Percentiles rank a stretch among this genome's conserved stretches.
Conservation (phyloP, 257 asterid genomes). For the Perilla frutescens region DNA sequence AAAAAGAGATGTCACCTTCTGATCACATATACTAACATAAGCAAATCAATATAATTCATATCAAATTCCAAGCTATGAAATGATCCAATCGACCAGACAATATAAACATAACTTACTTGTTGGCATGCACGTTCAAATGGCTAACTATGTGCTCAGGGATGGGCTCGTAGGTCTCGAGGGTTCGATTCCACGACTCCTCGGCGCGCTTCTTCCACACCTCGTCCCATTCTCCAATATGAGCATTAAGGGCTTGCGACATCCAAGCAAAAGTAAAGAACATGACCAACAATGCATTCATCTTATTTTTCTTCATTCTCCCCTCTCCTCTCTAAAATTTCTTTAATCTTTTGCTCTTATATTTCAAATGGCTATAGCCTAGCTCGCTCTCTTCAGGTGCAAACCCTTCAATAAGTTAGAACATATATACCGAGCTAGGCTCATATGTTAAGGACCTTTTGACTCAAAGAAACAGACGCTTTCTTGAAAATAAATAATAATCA, state of each 20-base stretch:
- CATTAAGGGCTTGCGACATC: slow-evolving; percentile 35
- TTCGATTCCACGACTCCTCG: slow-evolving; percentile 50
- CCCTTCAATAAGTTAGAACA: not conserved
- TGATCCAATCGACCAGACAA: too few species aligned
- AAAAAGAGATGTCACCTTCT: too few species aligned
- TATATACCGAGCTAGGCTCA: not conserved
- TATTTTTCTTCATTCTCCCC: not conserved
- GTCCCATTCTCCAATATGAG: slow-evolving; percentile 44
- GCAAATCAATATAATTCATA: too few species aligned
- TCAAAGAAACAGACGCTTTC: not conserved
- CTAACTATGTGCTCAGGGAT: slow-evolving; percentile 43
- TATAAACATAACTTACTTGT: slow-evolving; percentile 21
- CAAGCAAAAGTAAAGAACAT: not conserved
- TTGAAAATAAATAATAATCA: not conserved
- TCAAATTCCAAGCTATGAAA: too few species aligned
- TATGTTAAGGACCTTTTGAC: not conserved
- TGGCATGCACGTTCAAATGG: slow-evolving; percentile 43
- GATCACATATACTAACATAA: too few species aligned
- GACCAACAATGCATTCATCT: not conserved
- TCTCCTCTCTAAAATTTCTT: too few species aligned
- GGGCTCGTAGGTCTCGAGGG: slow-evolving; percentile 49
- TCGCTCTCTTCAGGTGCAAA: not conserved
- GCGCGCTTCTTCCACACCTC: slow-evolving; percentile 56
- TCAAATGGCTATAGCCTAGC: not conserved
- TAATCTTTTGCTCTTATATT: not conserved